These are phyloP conservation scores for Cordyceps fumosorosea DNA, from an alignment of 2,329 filamentous ascomycete species.

Conservation along the genomic window DNA sequence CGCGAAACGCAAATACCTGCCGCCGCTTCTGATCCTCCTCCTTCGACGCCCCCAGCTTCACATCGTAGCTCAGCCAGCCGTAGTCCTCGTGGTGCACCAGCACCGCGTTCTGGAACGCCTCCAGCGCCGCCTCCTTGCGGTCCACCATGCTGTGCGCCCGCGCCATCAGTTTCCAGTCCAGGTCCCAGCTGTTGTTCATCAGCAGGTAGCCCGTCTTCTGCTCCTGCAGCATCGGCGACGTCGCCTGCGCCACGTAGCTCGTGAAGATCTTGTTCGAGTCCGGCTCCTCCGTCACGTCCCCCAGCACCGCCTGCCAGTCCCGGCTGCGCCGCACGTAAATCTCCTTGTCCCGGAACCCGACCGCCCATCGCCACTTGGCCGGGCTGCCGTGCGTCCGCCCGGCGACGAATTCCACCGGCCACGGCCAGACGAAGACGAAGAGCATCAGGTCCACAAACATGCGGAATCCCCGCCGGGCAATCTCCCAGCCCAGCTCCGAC, in stretches of 20 bases:
- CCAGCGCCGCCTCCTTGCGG: slow-evolving; percentile 48
- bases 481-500: slow-evolving; percentile 47
- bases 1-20: slow-evolving; percentile 75
- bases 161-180: slow-evolving; percentile 80
- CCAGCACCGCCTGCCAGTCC: slow-evolving; percentile 59
- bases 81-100: slow-evolving; percentile 60
- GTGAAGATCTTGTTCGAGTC: slow-evolving; percentile 53
- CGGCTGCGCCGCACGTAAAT: slow-evolving; percentile 74
- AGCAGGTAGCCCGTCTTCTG: slow-evolving; percentile 84
- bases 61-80: slow-evolving; percentile 57
- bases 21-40: slow-evolving; percentile 59
- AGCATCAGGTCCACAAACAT: slow-evolving; percentile 71
- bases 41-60: slow-evolving; percentile 47
- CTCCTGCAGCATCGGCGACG: slow-evolving; percentile 57
- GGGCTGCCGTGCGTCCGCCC: slow-evolving; percentile 55
- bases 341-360: slow-evolving; percentile 75
- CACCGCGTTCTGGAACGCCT: slow-evolving; percentile 67
- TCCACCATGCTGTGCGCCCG: slow-evolving; percentile 64
- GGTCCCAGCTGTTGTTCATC: slow-evolving; percentile 78
- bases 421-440: slow-evolving; percentile 61
- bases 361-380: slow-evolving; percentile 61
- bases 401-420: slow-evolving; percentile 66
- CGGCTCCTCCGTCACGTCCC: slow-evolving; percentile 45
- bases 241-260: slow-evolving; percentile 59
- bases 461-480: slow-evolving; percentile 53